Evolutionary conservation across 2,329 filamentous ascomycete species (phyloP), one percentile per base, ranked within the genome.

Genomic region (Fusarium fracticaudum): DNA sequence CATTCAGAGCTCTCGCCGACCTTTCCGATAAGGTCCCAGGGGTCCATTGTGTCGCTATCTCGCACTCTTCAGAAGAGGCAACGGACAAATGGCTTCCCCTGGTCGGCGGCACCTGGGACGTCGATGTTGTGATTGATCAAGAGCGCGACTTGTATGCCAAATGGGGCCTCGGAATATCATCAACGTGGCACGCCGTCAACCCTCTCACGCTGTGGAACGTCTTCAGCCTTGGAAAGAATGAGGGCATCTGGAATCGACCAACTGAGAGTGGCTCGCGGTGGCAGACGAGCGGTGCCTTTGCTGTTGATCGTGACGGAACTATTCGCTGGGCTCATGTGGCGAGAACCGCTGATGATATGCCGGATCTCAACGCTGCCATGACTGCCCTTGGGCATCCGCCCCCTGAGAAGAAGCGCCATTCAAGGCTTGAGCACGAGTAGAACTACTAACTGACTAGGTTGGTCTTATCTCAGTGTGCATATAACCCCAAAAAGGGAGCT

Each of bases 271-370:
- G 92, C 44, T 90, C 83, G 72, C 82, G 91, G 60, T 94, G 92
- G 92, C 92, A 94, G 86, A 91, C 84, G 33, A 85, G 87, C 51
- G 92, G 92, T 35, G 89, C 88, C 35, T 94, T 91, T 82, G 91
- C 88, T 17, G 77, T 84, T 29, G 80, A 81, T 50, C 74, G 67
- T 13, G 73, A 78, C 38, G 81, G 81, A 11, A 79, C 69, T 18
- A 74, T 83, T 40, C 74, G 76, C 12, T 83, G 79, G 79, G 71
- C 70, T 37, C 81, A 83, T 37, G 65, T 81, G 31, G 73, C 77
- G 12, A 76, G 73, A 43, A 65, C 79, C 8, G 81, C 80, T 13
- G 76, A 81, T 54, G 78, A 82, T 55, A n/a, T 83, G 45, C 77
- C 81, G 12, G 72, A 83, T 54, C 75, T 83, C 14, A 59, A 75